Evolutionary conservation across 306 rosid genomes (phyloP), one percentile per base, ranked within the genome.

Genomic region (Ceratonia siliqua): DNA sequence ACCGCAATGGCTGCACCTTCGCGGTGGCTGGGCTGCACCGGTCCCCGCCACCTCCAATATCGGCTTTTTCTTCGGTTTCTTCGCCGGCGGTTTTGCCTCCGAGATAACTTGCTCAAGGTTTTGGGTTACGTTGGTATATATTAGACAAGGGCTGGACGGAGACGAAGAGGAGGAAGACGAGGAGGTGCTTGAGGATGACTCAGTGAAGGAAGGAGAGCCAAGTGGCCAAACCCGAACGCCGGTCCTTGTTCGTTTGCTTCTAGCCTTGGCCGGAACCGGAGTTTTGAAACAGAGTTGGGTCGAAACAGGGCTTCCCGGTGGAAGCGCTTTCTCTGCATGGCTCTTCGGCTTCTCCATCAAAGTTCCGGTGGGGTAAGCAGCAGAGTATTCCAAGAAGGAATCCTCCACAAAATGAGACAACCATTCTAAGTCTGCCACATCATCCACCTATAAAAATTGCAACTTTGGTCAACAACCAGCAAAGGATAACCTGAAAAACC

Each of bases 1-100:
- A 1, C 98, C 98, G 73, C 98, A 91, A 73, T 94, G 98, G 73
- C 87, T 88, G 83, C 98, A 94, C 66, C 98, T 89, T 6, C 97
- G 87, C 0, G 90, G 82, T 9, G 88, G 55, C 80, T 70, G 91
- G 41, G 38, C 68, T 15, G 68, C 46, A 0, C 56, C 74, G 30
- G 65, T 1, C 32, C 64, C 69, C 4, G 17, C 1, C 4, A 4
- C 10, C 20, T 82, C 84, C 0, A 50, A 41, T 2, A 68, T 6
- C 2, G 50, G 17, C 6, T 41, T 64, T 62, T 74, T 88, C 88
- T 80, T 90, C 0, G 71, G 75, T 14, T 82, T 87, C 76, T 85
- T 88, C 41, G 56, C 70, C 11, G 55, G 73, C 0, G 38, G 79
- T 14, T 59, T 80, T 6, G 36, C 83, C 12, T 62, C 65, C 0